Evolutionary conservation across 352 stramenopile genomes (phyloP).

Genomic region (Phytophthora rubi): DNA sequence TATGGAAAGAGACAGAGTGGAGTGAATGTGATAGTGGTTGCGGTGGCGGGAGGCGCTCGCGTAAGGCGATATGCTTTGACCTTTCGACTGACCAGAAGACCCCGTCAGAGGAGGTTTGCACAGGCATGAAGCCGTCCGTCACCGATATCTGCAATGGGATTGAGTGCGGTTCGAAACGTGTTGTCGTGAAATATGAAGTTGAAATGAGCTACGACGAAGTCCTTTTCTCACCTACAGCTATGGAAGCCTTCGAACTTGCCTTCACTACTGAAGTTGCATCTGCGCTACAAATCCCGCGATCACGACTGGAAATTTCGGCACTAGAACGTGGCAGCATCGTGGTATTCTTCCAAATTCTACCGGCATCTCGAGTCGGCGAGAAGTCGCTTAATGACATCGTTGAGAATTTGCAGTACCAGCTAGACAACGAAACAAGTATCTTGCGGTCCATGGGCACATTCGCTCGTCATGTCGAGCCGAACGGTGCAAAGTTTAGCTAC

Average conservation of each 20-base stretch:
- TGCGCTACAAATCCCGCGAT: conserved; percentile 63
- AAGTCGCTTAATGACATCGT: conserved; percentile 75
- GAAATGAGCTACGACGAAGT: conserved; percentile 83
- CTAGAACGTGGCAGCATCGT: conserved; percentile 68
- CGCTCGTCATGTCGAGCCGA: conserved; percentile 61
- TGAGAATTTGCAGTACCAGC: conserved; percentile 58
- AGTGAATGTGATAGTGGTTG: conserved; percentile 65
- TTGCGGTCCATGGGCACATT: conserved; percentile 77
- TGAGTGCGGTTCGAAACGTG: conserved; percentile 75
- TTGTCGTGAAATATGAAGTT: conserved; percentile 70
- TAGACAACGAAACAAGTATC: conserved; percentile 60
- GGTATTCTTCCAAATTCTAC: conserved; percentile 72
- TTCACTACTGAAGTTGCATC: conserved; percentile 73
- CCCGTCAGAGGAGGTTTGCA: conserved; percentile 37
- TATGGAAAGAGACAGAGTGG: conserved; percentile 69
- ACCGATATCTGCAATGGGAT: conserved; percentile 80
- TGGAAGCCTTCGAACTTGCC: conserved; percentile 62
- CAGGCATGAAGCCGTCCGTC: conserved; percentile 50
- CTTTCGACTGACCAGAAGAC: conserved; percentile 33
- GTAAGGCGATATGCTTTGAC: conserved; percentile 50
- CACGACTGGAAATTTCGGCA: conserved; percentile 59
- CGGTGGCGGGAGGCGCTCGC: conserved; percentile 60
- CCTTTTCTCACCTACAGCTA: conserved; percentile 58
- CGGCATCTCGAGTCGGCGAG: conserved; percentile 61
- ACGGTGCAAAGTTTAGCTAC: conserved; percentile 69